phyloP scores from a whole-genome alignment of 441 rosid genomes.

The Populus hybrid region DNA sequence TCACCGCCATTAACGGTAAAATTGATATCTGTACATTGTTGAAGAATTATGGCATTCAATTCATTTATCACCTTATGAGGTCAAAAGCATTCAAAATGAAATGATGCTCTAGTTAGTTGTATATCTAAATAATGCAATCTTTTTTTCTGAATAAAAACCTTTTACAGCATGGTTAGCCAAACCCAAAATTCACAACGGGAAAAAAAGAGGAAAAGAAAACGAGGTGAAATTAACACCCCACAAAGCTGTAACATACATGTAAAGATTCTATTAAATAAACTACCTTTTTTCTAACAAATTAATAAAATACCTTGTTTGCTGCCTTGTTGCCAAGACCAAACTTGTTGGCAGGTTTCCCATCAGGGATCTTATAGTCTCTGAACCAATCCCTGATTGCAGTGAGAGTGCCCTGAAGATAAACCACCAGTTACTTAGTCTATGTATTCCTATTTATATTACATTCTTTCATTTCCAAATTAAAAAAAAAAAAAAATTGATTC shows the following conservation, averaged over 20 bases:
- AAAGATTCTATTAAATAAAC: no score
- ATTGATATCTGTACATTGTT: neutral
- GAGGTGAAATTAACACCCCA: neutral
- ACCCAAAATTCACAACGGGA: neutral
- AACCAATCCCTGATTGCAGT: slow-evolving; percentile 92
- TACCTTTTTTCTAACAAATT: neutral
- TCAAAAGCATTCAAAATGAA: neutral
- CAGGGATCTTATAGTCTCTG: slow-evolving; percentile 94
- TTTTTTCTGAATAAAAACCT: neutral
- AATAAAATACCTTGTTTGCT: slow-evolving; percentile 47
- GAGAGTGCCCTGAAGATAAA: slow-evolving; percentile 69
- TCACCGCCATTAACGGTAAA: neutral
- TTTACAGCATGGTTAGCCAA: neutral
- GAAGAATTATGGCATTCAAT: neutral
- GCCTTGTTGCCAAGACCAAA: slow-evolving; percentile 96
- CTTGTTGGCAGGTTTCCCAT: slow-evolving; percentile 95
- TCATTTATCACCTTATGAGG: neutral
- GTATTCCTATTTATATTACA: neutral
- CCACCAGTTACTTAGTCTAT: neutral
- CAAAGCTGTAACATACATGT: neutral
- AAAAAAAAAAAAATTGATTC: neutral
- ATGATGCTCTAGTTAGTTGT: neutral
- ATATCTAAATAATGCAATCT: neutral
- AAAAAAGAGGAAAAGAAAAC: neutral
- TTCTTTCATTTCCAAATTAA: neutral